Evolutionary conservation across 805 yeast genomes (phyloP).

Genomic region (Sugiyamaella chiloensis): DNA sequence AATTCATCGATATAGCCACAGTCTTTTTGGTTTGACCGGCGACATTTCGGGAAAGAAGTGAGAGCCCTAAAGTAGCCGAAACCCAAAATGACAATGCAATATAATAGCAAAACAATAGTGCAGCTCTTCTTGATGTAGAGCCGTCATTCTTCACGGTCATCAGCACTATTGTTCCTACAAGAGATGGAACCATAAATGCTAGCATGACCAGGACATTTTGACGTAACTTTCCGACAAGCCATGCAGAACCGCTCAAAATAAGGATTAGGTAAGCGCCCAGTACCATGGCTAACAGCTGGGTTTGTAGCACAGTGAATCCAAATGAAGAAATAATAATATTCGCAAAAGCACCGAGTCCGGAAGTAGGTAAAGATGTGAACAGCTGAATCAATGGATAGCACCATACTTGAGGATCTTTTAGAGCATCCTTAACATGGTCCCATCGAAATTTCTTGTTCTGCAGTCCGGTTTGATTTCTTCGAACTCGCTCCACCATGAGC

Average conservation of each 20-base stretch:
- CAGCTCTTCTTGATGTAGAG: constrained; percentile 27
- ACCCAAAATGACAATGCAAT: constrained; percentile 31
- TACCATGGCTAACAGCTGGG: constrained; percentile 36
- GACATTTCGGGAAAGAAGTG: constrained; percentile 40
- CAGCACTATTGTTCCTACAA: constrained; percentile 34
- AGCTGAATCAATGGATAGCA: constrained; percentile 39
- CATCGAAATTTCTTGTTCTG: constrained; percentile 39
- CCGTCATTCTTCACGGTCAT: constrained; percentile 27
- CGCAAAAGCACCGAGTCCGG: constrained; percentile 28
- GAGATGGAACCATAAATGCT: constrained; percentile 32
- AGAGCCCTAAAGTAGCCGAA: constrained; percentile 23
- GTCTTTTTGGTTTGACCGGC: constrained; percentile 72
- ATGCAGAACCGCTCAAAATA: constrained; percentile 28
- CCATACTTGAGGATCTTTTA: constrained; percentile 32
- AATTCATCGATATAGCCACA: constrained; percentile 52
- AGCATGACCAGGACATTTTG: constrained; percentile 27
- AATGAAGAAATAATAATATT: constrained; percentile 31
- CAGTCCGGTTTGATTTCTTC: constrained; percentile 43
- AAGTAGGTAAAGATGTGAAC: constrained; percentile 45
- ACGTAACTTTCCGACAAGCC: constrained; percentile 23
- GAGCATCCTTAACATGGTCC: constrained; percentile 44
- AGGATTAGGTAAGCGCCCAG: constrained; percentile 34
- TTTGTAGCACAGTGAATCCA: constrained; percentile 31
- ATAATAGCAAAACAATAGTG: constrained; percentile 33
- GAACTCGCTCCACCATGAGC: constrained; percentile 24